Evolutionary conservation across 352 stramenopile species (phyloP).

Genomic region (Peronospora farinosa): DNA sequence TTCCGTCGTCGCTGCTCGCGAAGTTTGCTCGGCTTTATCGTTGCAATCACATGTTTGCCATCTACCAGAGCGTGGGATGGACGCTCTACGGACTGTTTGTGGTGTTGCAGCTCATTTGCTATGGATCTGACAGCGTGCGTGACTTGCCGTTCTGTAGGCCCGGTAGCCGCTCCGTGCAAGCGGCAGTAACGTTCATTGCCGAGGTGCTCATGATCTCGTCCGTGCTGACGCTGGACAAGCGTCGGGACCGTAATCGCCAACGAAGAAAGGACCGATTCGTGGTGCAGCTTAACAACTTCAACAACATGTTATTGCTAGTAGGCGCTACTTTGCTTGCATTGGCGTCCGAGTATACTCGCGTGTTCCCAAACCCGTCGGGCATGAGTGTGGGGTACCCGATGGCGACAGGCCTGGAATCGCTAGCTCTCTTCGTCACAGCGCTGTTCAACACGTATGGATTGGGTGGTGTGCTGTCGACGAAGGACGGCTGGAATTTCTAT

Average conservation of each 20-base stretch:
- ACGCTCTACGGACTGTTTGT: slow-evolving; percentile 52
- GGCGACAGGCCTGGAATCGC: slow-evolving; percentile 48
- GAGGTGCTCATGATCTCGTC: slow-evolving; percentile 78
- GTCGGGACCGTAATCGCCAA: slow-evolving; percentile 30
- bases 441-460: slow-evolving; percentile 82
- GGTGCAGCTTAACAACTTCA: slow-evolving; percentile 80
- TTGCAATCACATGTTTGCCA: slow-evolving; percentile 53
- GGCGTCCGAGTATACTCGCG: slow-evolving; percentile 52
- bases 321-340: slow-evolving; percentile 55
- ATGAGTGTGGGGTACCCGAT: slow-evolving; percentile 45
- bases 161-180: slow-evolving; percentile 46
- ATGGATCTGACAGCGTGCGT: slow-evolving; percentile 7
- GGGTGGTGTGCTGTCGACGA: slow-evolving; percentile 59
- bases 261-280: slow-evolving; percentile 44
- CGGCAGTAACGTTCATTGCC: slow-evolving; percentile 59
- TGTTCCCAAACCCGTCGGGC: slow-evolving; percentile 28
- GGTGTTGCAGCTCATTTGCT: slow-evolving; percentile 35
- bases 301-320: slow-evolving; percentile 77
- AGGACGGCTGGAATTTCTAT: slow-evolving; percentile 78
- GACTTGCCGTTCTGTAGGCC: slow-evolving; percentile 37
- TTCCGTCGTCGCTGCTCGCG: slow-evolving; percentile 22
- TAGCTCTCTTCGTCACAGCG: slow-evolving; percentile 65
- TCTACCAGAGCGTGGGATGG: slow-evolving; percentile 65
- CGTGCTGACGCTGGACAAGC: slow-evolving; percentile 53
- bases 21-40: slow-evolving; percentile 28